Conservation (phyloP, 2,329 filamentous ascomycete species). For the Massarina eburnea region DNA sequence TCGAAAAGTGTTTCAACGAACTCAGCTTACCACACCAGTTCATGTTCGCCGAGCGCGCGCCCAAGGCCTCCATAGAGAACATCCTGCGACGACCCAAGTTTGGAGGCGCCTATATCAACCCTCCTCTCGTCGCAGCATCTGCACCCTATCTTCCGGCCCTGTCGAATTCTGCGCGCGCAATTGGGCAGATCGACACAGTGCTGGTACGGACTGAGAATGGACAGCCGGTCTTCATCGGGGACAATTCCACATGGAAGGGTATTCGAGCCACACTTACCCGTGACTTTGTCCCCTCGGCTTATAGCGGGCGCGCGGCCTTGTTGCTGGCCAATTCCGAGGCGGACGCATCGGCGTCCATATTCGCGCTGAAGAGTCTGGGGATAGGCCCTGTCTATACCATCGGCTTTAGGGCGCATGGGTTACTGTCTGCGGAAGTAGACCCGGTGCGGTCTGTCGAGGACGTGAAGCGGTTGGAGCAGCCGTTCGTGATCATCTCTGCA, state of each 20-base stretch:
- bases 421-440: constrained; percentile 66
- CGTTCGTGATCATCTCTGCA: constrained; percentile 80
- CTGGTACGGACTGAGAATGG: constrained; percentile 58
- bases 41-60: constrained; percentile 70
- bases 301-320: constrained; percentile 72
- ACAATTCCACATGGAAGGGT: constrained; percentile 84
- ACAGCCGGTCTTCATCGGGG: constrained; percentile 62
- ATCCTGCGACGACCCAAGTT: constrained; percentile 75
- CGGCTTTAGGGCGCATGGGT: constrained; percentile 66
- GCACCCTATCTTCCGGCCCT: constrained; percentile 63
- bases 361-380: constrained; percentile 73
- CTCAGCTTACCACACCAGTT: constrained; percentile 85
- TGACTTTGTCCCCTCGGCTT: constrained; percentile 81
- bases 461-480: constrained; percentile 75
- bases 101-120: constrained; percentile 79
- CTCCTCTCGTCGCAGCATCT: constrained; percentile 61
- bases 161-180: constrained; percentile 75
- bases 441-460: constrained; percentile 72
- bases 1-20: constrained; percentile 65
- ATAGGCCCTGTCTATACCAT: constrained; percentile 82
- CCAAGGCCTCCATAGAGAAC: constrained; percentile 67
- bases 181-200: constrained; percentile 81
- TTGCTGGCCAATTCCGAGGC: constrained; percentile 72
- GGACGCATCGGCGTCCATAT: constrained; percentile 77
- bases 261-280: constrained; percentile 79